A percentile compares a stretch with the other conserved stretches of the same genome.
phyloP scores from a whole-genome alignment of 2,329 filamentous ascomycete species.

The Curvularia sp. region DNA sequence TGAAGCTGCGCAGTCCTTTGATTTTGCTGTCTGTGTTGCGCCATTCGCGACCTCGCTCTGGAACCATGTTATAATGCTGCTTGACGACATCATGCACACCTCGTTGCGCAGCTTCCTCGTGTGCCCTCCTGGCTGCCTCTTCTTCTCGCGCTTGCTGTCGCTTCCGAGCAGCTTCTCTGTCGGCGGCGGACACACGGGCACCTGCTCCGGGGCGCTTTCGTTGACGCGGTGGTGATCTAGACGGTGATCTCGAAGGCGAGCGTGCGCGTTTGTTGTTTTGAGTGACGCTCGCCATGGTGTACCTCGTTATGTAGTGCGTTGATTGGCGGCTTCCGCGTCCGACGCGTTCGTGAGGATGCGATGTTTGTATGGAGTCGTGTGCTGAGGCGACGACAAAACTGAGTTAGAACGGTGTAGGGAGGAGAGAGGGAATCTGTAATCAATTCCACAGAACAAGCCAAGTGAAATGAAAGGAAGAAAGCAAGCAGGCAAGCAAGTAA shows the following conservation, averaged over 20 bases:
- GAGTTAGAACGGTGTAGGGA: neutral
- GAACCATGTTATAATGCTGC: slow-evolving; percentile 95
- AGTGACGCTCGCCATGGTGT: slow-evolving; percentile 33
- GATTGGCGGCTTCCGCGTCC: slow-evolving; percentile 7
- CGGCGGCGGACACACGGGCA: slow-evolving; percentile 68
- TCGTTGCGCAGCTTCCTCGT: slow-evolving; percentile 52
- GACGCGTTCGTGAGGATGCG: slow-evolving; percentile 7
- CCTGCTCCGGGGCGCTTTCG: slow-evolving; percentile 65
- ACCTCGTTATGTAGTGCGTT: slow-evolving; percentile 1
- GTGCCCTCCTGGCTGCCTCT: slow-evolving; percentile 57
- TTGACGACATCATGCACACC: slow-evolving; percentile 85
- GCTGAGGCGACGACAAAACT: neutral
- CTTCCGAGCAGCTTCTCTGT: slow-evolving; percentile 71
- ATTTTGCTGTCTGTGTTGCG: slow-evolving; percentile 92
- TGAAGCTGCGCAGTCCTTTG: slow-evolving; percentile 91
- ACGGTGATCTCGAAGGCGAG: slow-evolving; percentile 46
- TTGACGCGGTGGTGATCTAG: slow-evolving; percentile 62
- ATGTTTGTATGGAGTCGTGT: neutral
- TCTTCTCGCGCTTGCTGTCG: slow-evolving; percentile 52
- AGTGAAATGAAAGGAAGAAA: neutral
- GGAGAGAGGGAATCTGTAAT: neutral
- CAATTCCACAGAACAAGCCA: neutral
- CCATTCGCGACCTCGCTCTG: slow-evolving; percentile 93
- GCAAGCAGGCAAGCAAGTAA: neutral
- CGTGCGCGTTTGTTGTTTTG: slow-evolving; percentile 41